Base-by-base conservation (phyloP, 192 early-diverging fungal genomes). In the Rhizophagus prolifer region DNA sequence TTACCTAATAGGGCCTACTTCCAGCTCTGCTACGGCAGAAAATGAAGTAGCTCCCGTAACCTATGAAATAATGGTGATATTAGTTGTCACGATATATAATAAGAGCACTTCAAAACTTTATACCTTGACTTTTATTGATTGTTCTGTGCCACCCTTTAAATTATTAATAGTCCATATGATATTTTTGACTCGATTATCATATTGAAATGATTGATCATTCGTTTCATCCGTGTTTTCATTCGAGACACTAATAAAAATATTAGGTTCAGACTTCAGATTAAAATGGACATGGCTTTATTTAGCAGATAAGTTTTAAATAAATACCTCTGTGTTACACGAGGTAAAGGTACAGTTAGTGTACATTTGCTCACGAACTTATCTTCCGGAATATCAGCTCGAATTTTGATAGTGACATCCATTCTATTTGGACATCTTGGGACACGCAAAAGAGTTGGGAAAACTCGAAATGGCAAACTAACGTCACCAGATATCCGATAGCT, bases 1-100 rank as follows among this genome's bases (percentile, higher is more conserved):
- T 38, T 65, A 65, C 74, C 31, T 75, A 14, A 75, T 63, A 14
- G 74, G 74, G 2, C 74, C 74, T 4, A 75, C 25, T 75, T 75
- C 74, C n/a, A 75, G 25, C 1, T 46, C 23, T 16, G 60, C 28
- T 16, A 19, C 74, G 0, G 44, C 19, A 21, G 62, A 28, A 26
- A 65, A 75, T 16, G 34, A 19, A 23, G 21, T 30, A 7, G 23
- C 16, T 16, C 74, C 61, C 4, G 50, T 75, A 34, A 75, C 19
- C 61, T 72, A 36, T 41, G 13, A 13, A 30, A 71, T 54, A 14
- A 58, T 71, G 70, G 21, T 0, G 9, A n/a, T 7, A 41, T 38
- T 36, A 67, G 12, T 21, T n/a, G 6, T n/a, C 10, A 38, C n/a
- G 9, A n/a, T 67, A 41, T 34, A 28, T 38, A 50, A 14, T 26